Percentiles rank a stretch among this genome's conserved stretches.
These are phyloP conservation scores for Debaryomyces prosopidis DNA, from an alignment of 805 yeast species.

Conservation along the genomic window DNA sequence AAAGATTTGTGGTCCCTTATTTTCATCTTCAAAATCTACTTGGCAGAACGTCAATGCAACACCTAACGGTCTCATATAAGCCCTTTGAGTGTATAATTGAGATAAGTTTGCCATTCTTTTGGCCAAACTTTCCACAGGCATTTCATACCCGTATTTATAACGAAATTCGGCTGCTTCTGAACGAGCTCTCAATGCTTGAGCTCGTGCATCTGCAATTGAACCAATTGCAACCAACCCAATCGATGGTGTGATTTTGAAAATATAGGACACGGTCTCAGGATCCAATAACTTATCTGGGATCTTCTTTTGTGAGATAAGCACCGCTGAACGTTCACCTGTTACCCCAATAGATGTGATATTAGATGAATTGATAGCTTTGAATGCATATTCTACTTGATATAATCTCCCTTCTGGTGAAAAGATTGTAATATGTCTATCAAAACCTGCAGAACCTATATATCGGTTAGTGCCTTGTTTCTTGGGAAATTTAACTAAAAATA, in stretches of 20 bases:
- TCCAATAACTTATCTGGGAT: constrained; percentile 94
- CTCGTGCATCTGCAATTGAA: constrained; percentile 92
- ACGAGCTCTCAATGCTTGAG: constrained; percentile 86
- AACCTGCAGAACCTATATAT: constrained; percentile 80
- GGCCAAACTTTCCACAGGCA: constrained; percentile 91
- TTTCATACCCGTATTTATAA: constrained; percentile 92
- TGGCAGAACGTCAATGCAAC: constrained; percentile 88
- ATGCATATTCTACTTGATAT: constrained; percentile 97
- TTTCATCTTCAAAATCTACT: constrained; percentile 70
- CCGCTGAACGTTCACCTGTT: constrained; percentile 83
- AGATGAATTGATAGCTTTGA: constrained; percentile 92
- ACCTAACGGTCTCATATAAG: constrained; percentile 97
- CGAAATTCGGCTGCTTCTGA: constrained; percentile 95
- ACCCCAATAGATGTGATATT: constrained; percentile 88
- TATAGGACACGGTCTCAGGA: constrained; percentile 79
- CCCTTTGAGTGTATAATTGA: constrained; percentile 95
- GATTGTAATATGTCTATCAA: constrained; percentile 97
- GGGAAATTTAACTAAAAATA: not conserved
- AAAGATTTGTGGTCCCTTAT: constrained; percentile 82
- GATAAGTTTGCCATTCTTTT: constrained; percentile 95
- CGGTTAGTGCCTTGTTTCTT: constrained; percentile 36
- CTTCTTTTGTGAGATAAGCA: constrained; percentile 90
- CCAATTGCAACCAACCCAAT: constrained; percentile 94
- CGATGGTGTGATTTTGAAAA: constrained; percentile 76
- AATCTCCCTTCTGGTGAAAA: constrained; percentile 98